phyloP scores from a whole-genome alignment of 2,329 filamentous ascomycete genomes.

The Ilyonectria sp. region DNA sequence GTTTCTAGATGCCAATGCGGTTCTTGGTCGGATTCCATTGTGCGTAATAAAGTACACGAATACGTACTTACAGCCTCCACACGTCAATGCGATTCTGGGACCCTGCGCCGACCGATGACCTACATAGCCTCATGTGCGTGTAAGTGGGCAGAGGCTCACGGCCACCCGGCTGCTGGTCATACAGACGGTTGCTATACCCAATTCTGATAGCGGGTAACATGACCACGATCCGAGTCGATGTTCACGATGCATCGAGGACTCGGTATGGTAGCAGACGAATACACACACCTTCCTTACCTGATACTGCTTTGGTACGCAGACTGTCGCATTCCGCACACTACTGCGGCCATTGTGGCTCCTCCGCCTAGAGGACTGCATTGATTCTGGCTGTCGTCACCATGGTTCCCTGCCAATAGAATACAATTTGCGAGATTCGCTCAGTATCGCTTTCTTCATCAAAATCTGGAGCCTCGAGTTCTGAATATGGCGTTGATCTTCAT shows the following conservation, averaged over 20 bases:
- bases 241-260: constrained; percentile 17
- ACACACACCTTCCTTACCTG: constrained; percentile 22
- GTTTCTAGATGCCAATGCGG: constrained; percentile 23
- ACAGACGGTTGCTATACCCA: constrained; percentile 1
- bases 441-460: constrained; percentile 4
- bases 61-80: constrained; percentile 15
- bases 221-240: constrained; percentile 8
- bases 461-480: constrained; percentile 31
- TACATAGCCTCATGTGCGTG: constrained; percentile 20
- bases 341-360: constrained; percentile 24
- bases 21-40: constrained; percentile 19
- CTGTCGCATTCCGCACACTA: constrained; percentile 27
- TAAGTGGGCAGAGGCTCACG: constrained; percentile 11
- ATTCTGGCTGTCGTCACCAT: neutral
- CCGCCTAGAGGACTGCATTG: constrained; percentile 13
- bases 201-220: constrained; percentile 22
- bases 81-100: constrained; percentile 20
- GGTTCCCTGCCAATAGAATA: neutral
- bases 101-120: constrained; percentile 25
- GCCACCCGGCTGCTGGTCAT: neutral
- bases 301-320: constrained; percentile 26
- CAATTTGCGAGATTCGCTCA: constrained; percentile 5
- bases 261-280: constrained; percentile 11
- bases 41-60: neutral
- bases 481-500: constrained; percentile 45